phyloP scores from a whole-genome alignment of 2,329 filamentous ascomycete genomes.

The Raffaelea deltoideospora region DNA sequence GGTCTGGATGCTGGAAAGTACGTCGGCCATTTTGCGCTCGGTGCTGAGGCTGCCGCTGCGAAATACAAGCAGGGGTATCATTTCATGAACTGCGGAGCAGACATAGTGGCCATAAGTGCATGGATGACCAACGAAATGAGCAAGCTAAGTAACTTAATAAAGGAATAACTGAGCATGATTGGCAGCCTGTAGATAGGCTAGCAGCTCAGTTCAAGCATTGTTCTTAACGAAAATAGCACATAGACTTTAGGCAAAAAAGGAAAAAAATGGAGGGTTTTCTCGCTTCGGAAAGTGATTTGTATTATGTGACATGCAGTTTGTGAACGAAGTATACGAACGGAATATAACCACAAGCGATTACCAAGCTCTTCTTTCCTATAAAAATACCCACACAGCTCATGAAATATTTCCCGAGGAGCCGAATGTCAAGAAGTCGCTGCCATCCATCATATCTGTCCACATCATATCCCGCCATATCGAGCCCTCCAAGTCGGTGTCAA shows the following conservation, averaged over 20 bases:
- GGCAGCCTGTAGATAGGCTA: no score
- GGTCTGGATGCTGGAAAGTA: conserved; percentile 18
- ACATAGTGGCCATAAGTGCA: conserved; percentile 20
- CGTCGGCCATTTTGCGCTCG: conserved; percentile 18
- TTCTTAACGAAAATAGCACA: no score
- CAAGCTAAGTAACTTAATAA: conserved; percentile 10
- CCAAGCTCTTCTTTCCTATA: no score
- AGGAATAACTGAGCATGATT: no score
- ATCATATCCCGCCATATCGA: conserved; percentile 2
- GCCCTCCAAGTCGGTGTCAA: neutral
- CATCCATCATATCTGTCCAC: conserved; percentile 1
- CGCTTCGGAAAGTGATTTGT: no score
- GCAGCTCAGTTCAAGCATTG: no score
- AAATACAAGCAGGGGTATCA: conserved; percentile 17
- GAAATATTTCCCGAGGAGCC: neutral
- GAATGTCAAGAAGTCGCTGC: neutral
- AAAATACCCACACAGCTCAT: no score
- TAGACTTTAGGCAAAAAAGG: no score
- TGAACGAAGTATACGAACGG: no score
- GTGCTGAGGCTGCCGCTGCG: conserved; percentile 14
- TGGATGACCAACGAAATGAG: conserved; percentile 20
- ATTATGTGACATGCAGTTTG: no score
- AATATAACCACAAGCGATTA: no score
- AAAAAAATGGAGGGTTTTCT: no score
- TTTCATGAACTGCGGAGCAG: conserved; percentile 21